Evolutionary conservation across 805 yeast species (phyloP), one percentile per base, ranked within the genome.

Genomic region (Schwanniomyces polymorphus): DNA sequence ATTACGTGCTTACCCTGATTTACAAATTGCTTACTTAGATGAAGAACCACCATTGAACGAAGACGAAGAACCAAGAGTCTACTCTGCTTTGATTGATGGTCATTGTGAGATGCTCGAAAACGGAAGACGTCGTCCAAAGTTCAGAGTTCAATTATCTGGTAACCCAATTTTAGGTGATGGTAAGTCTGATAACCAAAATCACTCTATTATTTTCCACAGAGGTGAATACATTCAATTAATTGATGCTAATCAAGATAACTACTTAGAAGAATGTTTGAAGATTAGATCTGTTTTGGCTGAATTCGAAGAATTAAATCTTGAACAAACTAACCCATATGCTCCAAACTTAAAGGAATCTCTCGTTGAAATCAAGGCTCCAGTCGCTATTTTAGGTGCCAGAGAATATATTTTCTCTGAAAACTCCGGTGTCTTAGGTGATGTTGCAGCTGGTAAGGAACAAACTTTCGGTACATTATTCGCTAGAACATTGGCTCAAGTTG

Each of bases 371-470:
- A 64, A 54, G 45, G 67, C 71, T 47, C 92, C 94, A 0, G 91
- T 88, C 44, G 95, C 94, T 2, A 86, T 88, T 48, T 79, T 88
- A 54, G 95, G 95, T 43, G 88, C 94, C 1, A 75, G 95, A 59
- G 95, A 87, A 65, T 87, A 87, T 60, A 85, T 87, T 45, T 87
- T 87, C 67, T 86, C 92, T 8, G 94, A 88, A 61, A 88, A 87
- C 60, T 78, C 85, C 50, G 95, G 95, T 41, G 81, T 88, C 44
- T 72, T 88, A 42, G 95, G 94, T 44, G 95, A 88, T 66, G 83
- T 88, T 54, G 92, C 94, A 17, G 95, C 95, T 11, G 92, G 92
- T 41, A 88, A 88, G 60, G 95, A 88, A 65, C 94, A 88, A 63
- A 88, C 94, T 8, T 88, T 88, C 68, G 94, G 95, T 46, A 88